These are phyloP conservation scores for Triadica sebifera DNA, from an alignment of 345 rosid genomes.

Conservation along the genomic window DNA sequence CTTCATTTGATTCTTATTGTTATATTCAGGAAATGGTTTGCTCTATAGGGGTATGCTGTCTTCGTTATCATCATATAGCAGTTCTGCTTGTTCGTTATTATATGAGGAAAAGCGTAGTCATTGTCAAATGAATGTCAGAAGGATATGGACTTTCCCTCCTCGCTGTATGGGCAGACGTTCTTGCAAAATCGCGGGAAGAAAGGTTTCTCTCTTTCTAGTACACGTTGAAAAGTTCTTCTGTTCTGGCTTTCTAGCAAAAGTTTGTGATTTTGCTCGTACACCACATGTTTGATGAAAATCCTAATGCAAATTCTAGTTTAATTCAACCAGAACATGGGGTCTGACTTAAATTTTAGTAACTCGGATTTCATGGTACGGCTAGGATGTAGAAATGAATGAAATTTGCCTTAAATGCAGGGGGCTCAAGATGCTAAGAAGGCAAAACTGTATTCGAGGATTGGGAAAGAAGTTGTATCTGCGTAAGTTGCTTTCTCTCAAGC, in stretches of 20 bases:
- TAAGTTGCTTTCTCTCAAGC: constrained; percentile 41
- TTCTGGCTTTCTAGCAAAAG: neutral
- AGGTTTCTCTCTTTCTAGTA: constrained; percentile 40
- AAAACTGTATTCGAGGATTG: constrained; percentile 67
- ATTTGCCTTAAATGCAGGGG: constrained; percentile 46
- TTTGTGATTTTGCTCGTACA: neutral
- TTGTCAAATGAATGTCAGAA: constrained; percentile 33
- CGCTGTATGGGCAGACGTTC: constrained; percentile 92
- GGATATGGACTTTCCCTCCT: constrained; percentile 61
- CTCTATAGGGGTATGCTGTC: constrained; percentile 29
- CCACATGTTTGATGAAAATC: constrained; percentile 42
- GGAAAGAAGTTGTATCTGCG: constrained; percentile 93
- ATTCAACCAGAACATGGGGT: neutral
- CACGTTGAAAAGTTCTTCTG: neutral
- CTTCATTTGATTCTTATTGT: no score
- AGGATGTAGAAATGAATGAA: neutral
- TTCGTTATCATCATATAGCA: constrained; percentile 35
- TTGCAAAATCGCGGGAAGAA: constrained; percentile 81
- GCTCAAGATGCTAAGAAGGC: constrained; percentile 90
- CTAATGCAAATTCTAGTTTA: neutral
- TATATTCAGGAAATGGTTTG: constrained; percentile 28
- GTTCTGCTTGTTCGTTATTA: constrained; percentile 13
- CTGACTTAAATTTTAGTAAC: neutral
- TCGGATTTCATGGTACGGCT: neutral
- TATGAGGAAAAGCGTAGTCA: constrained; percentile 20